These are phyloP conservation scores for Cercospora brassicicola DNA, from an alignment of 2,329 filamentous ascomycete species.

Conservation along the genomic window DNA sequence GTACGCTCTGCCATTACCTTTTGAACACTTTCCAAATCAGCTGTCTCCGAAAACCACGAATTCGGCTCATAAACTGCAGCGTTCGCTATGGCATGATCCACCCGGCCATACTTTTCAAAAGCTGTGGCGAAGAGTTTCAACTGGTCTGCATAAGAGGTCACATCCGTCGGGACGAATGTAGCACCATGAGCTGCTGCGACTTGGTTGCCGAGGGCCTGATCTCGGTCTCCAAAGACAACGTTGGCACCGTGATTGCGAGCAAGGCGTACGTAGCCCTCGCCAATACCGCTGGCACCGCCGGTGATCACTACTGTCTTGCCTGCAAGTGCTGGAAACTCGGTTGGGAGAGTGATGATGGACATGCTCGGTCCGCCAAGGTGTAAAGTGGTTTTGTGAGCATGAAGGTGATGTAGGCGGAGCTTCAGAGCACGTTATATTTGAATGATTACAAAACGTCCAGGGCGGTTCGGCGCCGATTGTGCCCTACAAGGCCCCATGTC, in stretches of 20 bases:
- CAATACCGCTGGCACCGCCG: not conserved
- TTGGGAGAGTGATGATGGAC: not conserved
- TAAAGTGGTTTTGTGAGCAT: too few relatives aligned
- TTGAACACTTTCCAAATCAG: not conserved
- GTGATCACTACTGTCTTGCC: not conserved
- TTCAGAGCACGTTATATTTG: not conserved
- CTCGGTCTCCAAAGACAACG: not conserved
- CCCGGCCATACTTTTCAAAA: not conserved
- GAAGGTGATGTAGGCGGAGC: not conserved
- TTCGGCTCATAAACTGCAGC: not conserved
- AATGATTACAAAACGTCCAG: not conserved
- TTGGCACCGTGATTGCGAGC: not conserved
- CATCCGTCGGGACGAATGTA: not conserved
- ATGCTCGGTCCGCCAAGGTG: not conserved
- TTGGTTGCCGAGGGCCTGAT: not conserved
- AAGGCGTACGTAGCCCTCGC: not conserved
- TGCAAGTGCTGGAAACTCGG: not conserved
- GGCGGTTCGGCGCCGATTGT: not conserved
- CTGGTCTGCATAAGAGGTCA: not conserved
- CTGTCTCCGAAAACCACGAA: not conserved
- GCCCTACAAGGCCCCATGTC: not conserved
- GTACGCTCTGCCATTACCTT: not conserved
- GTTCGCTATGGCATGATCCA: not conserved
- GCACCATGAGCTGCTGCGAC: not conserved
- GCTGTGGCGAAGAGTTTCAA: not conserved